phyloP scores from a whole-genome alignment of 202 grass and related monocot genomes.

The Schoenoplectus triqueter region DNA sequence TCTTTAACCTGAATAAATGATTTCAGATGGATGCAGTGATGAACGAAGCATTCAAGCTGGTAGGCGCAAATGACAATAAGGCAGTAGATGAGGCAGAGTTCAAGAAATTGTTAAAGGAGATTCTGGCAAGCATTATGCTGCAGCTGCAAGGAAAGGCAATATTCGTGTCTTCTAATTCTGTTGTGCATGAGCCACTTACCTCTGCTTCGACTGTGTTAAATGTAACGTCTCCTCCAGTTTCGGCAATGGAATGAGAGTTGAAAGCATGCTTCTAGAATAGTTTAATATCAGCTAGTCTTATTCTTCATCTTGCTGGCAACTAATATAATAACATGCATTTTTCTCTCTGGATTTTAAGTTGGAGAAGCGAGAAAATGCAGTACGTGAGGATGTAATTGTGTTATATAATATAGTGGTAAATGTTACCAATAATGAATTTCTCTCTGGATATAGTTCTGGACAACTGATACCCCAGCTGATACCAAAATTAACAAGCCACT shows the following conservation, averaged over 20 bases:
- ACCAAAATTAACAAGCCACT: neutral
- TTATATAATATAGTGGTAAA: constrained; percentile 13
- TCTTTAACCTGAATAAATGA: neutral
- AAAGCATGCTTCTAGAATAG: neutral
- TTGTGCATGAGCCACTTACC: constrained; percentile 74
- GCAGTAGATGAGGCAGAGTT: constrained; percentile 62
- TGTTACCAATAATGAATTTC: neutral
- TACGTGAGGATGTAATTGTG: neutral
- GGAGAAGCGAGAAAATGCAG: constrained; percentile 28
- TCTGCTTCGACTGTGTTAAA: constrained; percentile 48
- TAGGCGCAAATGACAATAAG: constrained; percentile 51
- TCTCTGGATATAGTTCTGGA: neutral
- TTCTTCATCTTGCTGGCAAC: neutral
- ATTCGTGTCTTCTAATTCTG: constrained; percentile 64
- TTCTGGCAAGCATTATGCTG: constrained; percentile 80
- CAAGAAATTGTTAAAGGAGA: constrained; percentile 73
- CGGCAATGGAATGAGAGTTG: constrained; percentile 31
- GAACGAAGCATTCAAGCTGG: constrained; percentile 70
- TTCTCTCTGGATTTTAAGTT: constrained; percentile 24
- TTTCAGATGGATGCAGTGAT: constrained; percentile 66
- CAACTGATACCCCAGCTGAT: neutral
- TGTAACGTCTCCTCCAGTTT: constrained; percentile 26
- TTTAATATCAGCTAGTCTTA: neutral
- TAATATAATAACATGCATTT: constrained; percentile 23
- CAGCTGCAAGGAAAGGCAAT: constrained; percentile 69